Evolutionary conservation across 2,329 filamentous ascomycete genomes (phyloP).

Genomic region (Talaromyces marneffei): DNA sequence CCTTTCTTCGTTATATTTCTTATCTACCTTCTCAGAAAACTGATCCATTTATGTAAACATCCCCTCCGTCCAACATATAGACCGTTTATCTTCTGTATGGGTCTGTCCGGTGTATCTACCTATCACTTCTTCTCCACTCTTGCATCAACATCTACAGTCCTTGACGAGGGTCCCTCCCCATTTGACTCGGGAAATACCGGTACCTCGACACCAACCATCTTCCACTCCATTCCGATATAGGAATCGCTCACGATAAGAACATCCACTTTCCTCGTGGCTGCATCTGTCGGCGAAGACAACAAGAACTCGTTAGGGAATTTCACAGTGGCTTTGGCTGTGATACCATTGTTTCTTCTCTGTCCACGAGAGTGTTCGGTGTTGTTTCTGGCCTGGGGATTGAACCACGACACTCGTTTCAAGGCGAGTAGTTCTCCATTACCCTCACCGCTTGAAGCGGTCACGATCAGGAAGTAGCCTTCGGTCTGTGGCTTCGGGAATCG

Average conservation of each 20-base stretch:
- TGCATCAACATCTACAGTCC: conserved; percentile 5
- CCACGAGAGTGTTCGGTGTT: conserved; percentile 5
- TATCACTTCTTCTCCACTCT: conserved; percentile 7
- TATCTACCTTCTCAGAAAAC: background rate
- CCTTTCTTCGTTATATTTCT: background rate
- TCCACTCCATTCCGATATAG: conserved; percentile 71
- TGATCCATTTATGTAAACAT: background rate
- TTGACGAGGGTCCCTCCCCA: conserved; percentile 8
- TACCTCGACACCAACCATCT: conserved; percentile 46
- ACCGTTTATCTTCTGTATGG: too few relatives aligned
- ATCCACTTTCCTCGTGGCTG: conserved; percentile 56
- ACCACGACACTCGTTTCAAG: conserved; percentile 81
- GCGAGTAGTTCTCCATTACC: conserved; percentile 69
- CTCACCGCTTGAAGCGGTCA: conserved; percentile 44
- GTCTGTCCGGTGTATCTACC: too few relatives aligned
- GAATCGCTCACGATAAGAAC: conserved; percentile 78
- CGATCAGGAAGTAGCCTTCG: conserved; percentile 84
- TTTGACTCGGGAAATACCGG: conserved; percentile 23
- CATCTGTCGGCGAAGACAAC: conserved; percentile 17
- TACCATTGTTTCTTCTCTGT: conserved; percentile 16
- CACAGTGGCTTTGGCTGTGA: conserved; percentile 25
- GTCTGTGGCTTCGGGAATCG: conserved; percentile 90
- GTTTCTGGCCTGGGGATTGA: conserved; percentile 21
- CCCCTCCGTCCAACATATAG: background rate
- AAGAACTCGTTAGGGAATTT: conserved; percentile 29